Base-by-base conservation (phyloP, 371 early-diverging fungal species). In the Circinella umbellata region DNA sequence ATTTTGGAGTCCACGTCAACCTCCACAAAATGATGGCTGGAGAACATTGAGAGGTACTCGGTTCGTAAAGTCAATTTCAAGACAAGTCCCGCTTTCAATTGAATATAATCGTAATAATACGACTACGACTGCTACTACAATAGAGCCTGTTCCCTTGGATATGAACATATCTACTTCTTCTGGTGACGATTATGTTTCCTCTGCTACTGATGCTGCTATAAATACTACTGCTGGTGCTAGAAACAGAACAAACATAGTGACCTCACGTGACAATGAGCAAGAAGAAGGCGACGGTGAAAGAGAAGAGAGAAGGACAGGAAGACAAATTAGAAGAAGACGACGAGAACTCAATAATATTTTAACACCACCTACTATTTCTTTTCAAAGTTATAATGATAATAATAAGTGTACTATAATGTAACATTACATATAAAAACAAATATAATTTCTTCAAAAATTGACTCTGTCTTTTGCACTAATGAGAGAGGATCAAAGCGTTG, bases 1-100 rank as follows among this genome's bases (percentile, higher is more conserved):
- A 6, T 69, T 69, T 51, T 69, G 69, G 69, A 69, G 69, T 37
- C 69, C 69, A 27, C 49, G 69, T 0, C 51, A 63, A 36, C 69
- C 69, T 37, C 60, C 67, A 15, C 55, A 67, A 5, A 20, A 53
- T n/a, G 60, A 57, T 17, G 36, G 57, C 57, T 51, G 53, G 60
- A 10, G 35, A 20, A 39, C 47, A 35, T 46, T 59, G 46, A 55
- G 67, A 13, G 60, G 67, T n/a, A 60, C 36, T 13, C 39, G 49
- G 20, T 18, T 47, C 13, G 60, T 60, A 10, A 37, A 57, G 9
- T 39, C 67, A 0, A 46, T 59, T 54, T 15, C 51, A 53, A 65
- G 53, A 48, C 38, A 47, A 38, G 51, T 53, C 9, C 39, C 38
- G 5, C 5, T n/a, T 39, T 42, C 42, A 9, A 42, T 11, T 11